Conservation (phyloP, 768 basidiomycete genomes). For the Trametes gibbosa region DNA sequence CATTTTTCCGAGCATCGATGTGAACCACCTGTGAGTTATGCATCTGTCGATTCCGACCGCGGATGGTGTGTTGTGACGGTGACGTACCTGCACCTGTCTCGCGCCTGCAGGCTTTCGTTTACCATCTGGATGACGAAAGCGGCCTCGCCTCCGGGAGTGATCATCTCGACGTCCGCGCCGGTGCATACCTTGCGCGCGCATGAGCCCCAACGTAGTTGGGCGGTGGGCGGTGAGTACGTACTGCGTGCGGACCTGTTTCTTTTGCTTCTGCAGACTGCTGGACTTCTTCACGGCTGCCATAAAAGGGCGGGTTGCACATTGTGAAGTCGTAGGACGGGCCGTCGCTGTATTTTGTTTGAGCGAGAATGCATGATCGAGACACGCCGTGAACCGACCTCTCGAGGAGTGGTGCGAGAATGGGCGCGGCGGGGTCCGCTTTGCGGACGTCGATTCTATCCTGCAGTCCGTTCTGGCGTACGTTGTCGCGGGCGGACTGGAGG, state of each 20-base stretch:
- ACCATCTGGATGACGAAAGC: slow-evolving; percentile 79
- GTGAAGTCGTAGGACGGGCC: slow-evolving; percentile 57
- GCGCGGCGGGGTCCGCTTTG: slow-evolving; percentile 33
- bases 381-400: not conserved
- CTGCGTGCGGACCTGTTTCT: slow-evolving; percentile 64
- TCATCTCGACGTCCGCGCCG: slow-evolving; percentile 84
- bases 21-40: slow-evolving; percentile 69
- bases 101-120: slow-evolving; percentile 56
- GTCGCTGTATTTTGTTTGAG: not conserved
- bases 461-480: slow-evolving; percentile 59
- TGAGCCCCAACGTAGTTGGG: too few relatives aligned
- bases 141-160: slow-evolving; percentile 83
- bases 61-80: not conserved
- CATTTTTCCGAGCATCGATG: slow-evolving; percentile 88
- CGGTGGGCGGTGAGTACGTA: too few relatives aligned
- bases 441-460: slow-evolving; percentile 48
- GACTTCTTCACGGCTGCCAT: slow-evolving; percentile 71
- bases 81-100: slow-evolving; percentile 55
- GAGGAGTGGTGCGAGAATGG: slow-evolving; percentile 47
- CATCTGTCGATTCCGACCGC: not conserved
- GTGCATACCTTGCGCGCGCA: slow-evolving; percentile 74
- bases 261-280: slow-evolving; percentile 57
- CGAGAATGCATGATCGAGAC: not conserved
- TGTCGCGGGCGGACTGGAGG: slow-evolving; percentile 48
- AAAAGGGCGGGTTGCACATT: slow-evolving; percentile 98